Conservation (phyloP, 805 yeast species). For the Metschnikowia amazonensis region DNA sequence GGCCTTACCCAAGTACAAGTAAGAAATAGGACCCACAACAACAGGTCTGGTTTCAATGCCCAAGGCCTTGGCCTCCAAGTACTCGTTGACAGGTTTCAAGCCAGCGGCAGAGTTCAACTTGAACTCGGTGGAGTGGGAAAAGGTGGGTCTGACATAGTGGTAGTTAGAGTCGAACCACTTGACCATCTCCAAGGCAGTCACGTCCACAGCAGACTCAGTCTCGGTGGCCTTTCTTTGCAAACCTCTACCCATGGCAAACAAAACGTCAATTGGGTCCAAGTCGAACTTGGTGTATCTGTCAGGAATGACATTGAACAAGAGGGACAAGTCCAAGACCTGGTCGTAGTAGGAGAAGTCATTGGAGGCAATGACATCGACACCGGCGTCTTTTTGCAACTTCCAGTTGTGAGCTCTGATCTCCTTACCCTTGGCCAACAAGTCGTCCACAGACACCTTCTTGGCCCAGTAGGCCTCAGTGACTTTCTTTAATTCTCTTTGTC, state of each 20-base stretch:
- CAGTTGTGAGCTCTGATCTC: slow-evolving; percentile 94
- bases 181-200: slow-evolving; percentile 98
- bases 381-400: slow-evolving; percentile 96
- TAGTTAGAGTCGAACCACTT: slow-evolving; percentile 99
- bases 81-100: slow-evolving; percentile 95
- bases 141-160: slow-evolving; percentile 99
- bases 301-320: slow-evolving; percentile 93
- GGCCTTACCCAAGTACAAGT: slow-evolving; percentile 92
- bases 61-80: slow-evolving; percentile 92
- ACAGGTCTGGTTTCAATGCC: slow-evolving; percentile 99
- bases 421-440: slow-evolving; percentile 87
- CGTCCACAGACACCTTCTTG: slow-evolving; percentile 86
- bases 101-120: slow-evolving; percentile 74
- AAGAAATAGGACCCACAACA: slow-evolving; percentile 93
- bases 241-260: slow-evolving; percentile 99
- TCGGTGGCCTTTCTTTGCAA: slow-evolving; percentile 94
- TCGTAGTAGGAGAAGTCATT: slow-evolving; percentile 98
- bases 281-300: slow-evolving; percentile 92
- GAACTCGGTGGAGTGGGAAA: slow-evolving; percentile 91
- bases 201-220: slow-evolving; percentile 86
- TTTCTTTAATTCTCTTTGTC: slow-evolving; percentile 98
- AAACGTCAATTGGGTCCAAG: slow-evolving; percentile 83
- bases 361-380: slow-evolving; percentile 95
- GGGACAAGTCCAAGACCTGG: slow-evolving; percentile 89
- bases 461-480: slow-evolving; percentile 99